phyloP scores from a whole-genome alignment of 2,329 filamentous ascomycete species.

The Monosporascus sp. region DNA sequence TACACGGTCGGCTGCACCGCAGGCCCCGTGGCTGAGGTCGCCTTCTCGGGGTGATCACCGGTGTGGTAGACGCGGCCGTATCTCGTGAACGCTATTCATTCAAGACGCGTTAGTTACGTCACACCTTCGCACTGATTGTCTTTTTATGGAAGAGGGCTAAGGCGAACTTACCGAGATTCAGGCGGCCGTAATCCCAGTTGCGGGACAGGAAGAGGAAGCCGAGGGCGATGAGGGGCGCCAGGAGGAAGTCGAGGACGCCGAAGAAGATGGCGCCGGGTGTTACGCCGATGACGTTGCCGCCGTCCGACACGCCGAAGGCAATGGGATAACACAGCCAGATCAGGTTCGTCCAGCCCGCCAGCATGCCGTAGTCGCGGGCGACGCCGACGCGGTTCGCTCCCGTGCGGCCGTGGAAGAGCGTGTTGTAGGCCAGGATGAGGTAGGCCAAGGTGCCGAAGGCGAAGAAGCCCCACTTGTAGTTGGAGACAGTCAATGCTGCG shows the following conservation, averaged over 20 bases:
- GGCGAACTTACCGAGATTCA: constrained; percentile 36
- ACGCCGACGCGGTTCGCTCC: constrained; percentile 37
- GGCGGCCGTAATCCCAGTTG: constrained; percentile 45
- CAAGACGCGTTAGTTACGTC: neutral
- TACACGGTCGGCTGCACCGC: neutral
- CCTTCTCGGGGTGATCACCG: constrained; percentile 44
- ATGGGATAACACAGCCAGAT: constrained; percentile 52
- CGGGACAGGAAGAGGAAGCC: constrained; percentile 39
- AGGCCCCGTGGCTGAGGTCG: neutral
- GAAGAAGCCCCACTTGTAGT: constrained; percentile 56
- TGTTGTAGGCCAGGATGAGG: constrained; percentile 40
- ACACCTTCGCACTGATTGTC: neutral
- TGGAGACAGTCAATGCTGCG: constrained; percentile 40
- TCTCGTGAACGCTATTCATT: constrained; percentile 41
- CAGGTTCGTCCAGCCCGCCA: constrained; percentile 44
- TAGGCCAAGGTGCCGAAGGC: constrained; percentile 45
- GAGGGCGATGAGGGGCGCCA: constrained; percentile 39
- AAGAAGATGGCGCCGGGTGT: constrained; percentile 45
- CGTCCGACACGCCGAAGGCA: constrained; percentile 47
- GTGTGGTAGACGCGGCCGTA: constrained; percentile 43
- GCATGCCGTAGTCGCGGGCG: constrained; percentile 37
- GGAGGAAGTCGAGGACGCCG: constrained; percentile 46
- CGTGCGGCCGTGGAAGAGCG: constrained; percentile 32
- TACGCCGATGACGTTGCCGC: constrained; percentile 44
- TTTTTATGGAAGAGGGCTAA: neutral